Evolutionary conservation across 257 asterid species (phyloP).

Genomic region (Henckelia pumila): DNA sequence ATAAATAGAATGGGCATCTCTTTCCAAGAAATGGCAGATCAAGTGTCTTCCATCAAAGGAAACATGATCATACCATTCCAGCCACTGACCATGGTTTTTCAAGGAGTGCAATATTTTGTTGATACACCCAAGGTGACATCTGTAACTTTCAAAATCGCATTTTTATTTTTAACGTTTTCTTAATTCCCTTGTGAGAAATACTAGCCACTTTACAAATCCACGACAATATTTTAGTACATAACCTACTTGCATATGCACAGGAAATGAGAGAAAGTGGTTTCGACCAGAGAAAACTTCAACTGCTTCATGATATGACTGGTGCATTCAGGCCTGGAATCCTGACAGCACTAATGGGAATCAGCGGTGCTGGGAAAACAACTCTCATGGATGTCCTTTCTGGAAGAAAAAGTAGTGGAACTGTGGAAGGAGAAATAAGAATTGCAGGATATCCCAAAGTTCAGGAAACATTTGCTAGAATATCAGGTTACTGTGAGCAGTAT

Average conservation of each 20-base stretch:
- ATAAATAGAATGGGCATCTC: background rate
- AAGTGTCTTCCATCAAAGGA: constrained; percentile 27
- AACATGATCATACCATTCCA: constrained; percentile 44
- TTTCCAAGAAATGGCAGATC: background rate
- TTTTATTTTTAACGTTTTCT: background rate
- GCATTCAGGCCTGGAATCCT: constrained; percentile 52
- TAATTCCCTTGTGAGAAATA: constrained; percentile 1
- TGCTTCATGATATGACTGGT: constrained; percentile 44
- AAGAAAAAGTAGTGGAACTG: constrained; percentile 47
- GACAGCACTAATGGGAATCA: constrained; percentile 65
- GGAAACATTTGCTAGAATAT: constrained; percentile 49
- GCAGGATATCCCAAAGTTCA: constrained; percentile 61
- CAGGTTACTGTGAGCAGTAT: constrained; percentile 56
- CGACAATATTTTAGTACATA: background rate
- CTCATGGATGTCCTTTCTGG: constrained; percentile 62
- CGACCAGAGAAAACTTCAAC: constrained; percentile 36
- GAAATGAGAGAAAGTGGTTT: constrained; percentile 47
- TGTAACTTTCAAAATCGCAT: background rate
- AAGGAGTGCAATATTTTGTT: constrained; percentile 51
- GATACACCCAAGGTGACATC: constrained; percentile 46
- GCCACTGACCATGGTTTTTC: constrained; percentile 45
- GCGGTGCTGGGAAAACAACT: constrained; percentile 66
- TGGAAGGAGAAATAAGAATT: constrained; percentile 49
- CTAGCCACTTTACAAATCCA: background rate
- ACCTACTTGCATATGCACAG: constrained; percentile 25